Evolutionary conservation across 2,329 filamentous ascomycete genomes (phyloP).

Genomic region (Fusarium papillatum): DNA sequence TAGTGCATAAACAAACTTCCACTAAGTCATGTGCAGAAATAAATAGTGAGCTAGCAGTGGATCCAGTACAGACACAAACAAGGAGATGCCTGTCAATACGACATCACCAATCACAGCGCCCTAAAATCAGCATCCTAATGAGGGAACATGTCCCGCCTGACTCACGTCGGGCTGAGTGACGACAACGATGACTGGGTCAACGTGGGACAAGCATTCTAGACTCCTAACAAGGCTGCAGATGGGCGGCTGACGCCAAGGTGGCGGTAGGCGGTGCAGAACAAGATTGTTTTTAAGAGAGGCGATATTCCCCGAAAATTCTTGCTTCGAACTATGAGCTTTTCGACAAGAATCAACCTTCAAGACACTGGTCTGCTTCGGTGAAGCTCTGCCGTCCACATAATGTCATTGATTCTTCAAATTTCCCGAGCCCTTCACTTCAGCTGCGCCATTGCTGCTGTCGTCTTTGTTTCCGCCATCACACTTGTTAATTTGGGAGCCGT

Average conservation of each 20-base stretch:
- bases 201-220: neutral
- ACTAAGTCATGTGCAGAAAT: no score
- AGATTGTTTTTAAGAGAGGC: neutral
- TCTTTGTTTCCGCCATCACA: neutral
- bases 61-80: neutral
- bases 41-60: neutral
- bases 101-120: neutral
- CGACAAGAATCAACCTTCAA: neutral
- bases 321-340: neutral
- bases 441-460: constrained; percentile 1
- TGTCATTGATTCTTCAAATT: constrained; percentile 17
- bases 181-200: neutral
- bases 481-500: neutral
- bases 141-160: neutral
- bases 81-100: neutral
- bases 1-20: no score
- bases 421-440: constrained; percentile 29
- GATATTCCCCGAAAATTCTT: neutral
- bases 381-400: constrained; percentile 1
- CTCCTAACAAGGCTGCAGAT: neutral
- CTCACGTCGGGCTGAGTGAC: neutral
- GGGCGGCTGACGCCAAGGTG: neutral
- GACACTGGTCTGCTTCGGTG: neutral
- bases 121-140: neutral
- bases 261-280: neutral